Evolutionary conservation across 257 asterid species (phyloP).

Genomic region (Thymus quinquecostatus): DNA sequence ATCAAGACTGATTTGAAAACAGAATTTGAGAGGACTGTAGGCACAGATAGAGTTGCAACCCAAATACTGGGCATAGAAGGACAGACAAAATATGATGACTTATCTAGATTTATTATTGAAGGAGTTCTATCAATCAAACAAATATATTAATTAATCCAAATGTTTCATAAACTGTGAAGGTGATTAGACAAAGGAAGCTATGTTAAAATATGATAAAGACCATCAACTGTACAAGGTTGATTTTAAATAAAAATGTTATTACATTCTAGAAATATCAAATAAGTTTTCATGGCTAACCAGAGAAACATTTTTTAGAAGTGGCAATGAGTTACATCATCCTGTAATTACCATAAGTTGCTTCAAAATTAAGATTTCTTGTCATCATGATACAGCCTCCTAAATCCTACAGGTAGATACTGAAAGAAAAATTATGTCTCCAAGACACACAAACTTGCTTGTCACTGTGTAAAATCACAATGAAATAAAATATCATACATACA

Average conservation of each 20-base stretch:
- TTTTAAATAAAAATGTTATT: neutral
- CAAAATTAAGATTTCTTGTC: too few relatives aligned
- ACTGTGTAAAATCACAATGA: constrained; percentile 12
- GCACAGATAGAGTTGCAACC: neutral
- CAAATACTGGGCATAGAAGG: neutral
- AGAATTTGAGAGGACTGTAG: neutral
- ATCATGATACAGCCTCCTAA: neutral
- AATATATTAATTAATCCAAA: constrained; percentile 3
- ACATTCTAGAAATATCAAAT: constrained; percentile 9
- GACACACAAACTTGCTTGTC: constrained; percentile 3
- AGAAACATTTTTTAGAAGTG: neutral
- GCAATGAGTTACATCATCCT: neutral
- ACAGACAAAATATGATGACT: constrained; percentile 8
- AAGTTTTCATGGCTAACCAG: constrained; percentile 1
- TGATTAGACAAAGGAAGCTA: constrained; percentile 14
- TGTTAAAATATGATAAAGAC: neutral
- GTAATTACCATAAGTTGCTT: neutral
- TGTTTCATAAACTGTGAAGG: neutral
- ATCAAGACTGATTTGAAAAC: neutral
- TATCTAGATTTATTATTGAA: neutral
- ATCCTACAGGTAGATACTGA: neutral
- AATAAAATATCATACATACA: neutral
- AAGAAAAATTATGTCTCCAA: constrained; percentile 12
- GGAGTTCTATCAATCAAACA: neutral
- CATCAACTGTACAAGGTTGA: constrained; percentile 6